phyloP scores from a whole-genome alignment of 1,284 basidiomycete genomes.

The Schizophyllum commune region DNA sequence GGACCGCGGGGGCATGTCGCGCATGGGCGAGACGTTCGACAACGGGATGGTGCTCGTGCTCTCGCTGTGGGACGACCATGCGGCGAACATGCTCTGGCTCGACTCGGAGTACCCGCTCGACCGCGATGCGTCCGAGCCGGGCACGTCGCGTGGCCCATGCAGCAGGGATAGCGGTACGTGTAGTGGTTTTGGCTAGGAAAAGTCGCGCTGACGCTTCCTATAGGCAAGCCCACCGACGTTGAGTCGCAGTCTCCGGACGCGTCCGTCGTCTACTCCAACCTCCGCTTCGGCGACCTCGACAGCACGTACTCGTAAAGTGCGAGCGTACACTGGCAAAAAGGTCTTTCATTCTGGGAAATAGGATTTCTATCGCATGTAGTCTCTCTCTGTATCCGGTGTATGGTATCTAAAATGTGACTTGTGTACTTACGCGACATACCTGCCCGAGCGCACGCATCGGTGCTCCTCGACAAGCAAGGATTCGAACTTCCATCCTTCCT shows the following conservation, averaged over 20 bases:
- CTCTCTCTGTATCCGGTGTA: no score
- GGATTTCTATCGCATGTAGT: no score
- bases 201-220: neutral
- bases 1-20: slow-evolving; percentile 27
- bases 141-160: slow-evolving; percentile 36
- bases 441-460: no score
- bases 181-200: neutral
- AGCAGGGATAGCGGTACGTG: slow-evolving; percentile 26
- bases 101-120: slow-evolving; percentile 35
- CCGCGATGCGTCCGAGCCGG: slow-evolving; percentile 23
- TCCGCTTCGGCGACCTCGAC: slow-evolving; percentile 37
- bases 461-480: no score
- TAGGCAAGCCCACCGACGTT: slow-evolving; percentile 16
- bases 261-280: slow-evolving; percentile 39
- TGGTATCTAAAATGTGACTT: no score
- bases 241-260: slow-evolving; percentile 28
- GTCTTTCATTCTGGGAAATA: no score
- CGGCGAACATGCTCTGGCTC: slow-evolving; percentile 35
- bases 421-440: no score
- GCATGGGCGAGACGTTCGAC: slow-evolving; percentile 30
- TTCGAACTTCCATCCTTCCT: no score
- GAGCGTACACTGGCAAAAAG: neutral
- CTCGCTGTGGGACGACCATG: slow-evolving; percentile 37
- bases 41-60: slow-evolving; percentile 34
- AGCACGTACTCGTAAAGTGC: slow-evolving; percentile 24